Percentiles rank a stretch among this genome's conserved stretches.
phyloP scores from a whole-genome alignment of 2,329 filamentous ascomycete species.

The Aspergillus fischeri region DNA sequence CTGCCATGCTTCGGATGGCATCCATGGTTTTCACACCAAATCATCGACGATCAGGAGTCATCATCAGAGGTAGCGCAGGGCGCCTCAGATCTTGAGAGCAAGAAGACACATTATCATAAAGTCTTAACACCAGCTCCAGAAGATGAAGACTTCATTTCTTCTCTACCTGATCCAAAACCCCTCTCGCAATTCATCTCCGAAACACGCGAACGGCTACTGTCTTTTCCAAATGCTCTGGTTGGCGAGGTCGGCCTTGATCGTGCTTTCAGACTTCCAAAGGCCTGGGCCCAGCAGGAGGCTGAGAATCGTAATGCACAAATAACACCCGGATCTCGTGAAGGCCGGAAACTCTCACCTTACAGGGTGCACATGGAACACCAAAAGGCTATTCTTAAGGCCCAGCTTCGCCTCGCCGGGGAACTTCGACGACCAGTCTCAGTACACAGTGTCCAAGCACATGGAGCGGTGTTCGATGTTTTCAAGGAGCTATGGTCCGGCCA shows the following conservation, averaged over 20 bases:
- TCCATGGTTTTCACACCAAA: slow-evolving; percentile 64
- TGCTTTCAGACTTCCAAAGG: slow-evolving; percentile 56
- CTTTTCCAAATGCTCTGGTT: slow-evolving; percentile 53
- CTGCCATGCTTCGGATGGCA: slow-evolving; percentile 65
- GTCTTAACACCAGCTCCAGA: slow-evolving; percentile 48
- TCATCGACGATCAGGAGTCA: slow-evolving; percentile 43
- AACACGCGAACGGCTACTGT: slow-evolving; percentile 46
- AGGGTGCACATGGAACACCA: slow-evolving; percentile 57
- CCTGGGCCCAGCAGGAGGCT: slow-evolving; percentile 39
- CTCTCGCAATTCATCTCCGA: slow-evolving; percentile 51
- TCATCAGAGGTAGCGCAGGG: slow-evolving; percentile 15
- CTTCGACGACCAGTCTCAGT: slow-evolving; percentile 55
- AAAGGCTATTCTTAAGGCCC: slow-evolving; percentile 52
- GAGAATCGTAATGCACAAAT: slow-evolving; percentile 35
- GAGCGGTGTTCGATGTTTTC: slow-evolving; percentile 53
- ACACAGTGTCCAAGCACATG: slow-evolving; percentile 62
- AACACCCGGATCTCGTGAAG: slow-evolving; percentile 59
- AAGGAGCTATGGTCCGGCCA: slow-evolving; percentile 56
- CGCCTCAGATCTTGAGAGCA: slow-evolving; percentile 19
- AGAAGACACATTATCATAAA: slow-evolving; percentile 50
- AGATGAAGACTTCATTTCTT: slow-evolving; percentile 47
- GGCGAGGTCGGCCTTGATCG: slow-evolving; percentile 62
- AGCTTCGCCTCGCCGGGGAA: slow-evolving; percentile 57
- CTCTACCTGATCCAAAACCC: slow-evolving; percentile 52
- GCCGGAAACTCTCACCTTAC: slow-evolving; percentile 54